A percentile compares a stretch with the other conserved stretches of the same genome.
Evolutionary conservation across 768 basidiomycete genomes (phyloP).

Genomic region (Suillus occidentalis): DNA sequence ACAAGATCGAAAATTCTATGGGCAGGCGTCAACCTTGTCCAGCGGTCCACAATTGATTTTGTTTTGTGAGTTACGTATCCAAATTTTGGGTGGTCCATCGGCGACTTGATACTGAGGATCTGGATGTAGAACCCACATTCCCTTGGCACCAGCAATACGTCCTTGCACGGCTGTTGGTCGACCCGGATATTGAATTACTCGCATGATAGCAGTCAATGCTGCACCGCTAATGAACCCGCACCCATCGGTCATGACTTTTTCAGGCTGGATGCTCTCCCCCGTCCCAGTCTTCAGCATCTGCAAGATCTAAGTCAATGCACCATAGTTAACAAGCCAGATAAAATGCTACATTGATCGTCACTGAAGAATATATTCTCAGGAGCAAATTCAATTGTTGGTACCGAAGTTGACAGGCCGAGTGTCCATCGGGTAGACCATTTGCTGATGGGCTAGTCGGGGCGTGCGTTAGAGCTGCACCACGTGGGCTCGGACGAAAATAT

Average conservation of each 20-base stretch:
- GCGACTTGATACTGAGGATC: slow-evolving; percentile 32
- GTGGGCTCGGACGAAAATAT: background rate
- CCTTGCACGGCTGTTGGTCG: slow-evolving; percentile 62
- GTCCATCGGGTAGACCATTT: slow-evolving; percentile 69
- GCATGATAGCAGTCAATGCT: slow-evolving; percentile 44
- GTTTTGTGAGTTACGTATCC: slow-evolving; percentile 61
- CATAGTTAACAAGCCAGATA: background rate
- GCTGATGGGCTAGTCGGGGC: slow-evolving; percentile 49
- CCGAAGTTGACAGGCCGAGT: slow-evolving; percentile 64
- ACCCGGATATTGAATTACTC: slow-evolving; percentile 28
- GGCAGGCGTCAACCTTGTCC: slow-evolving; percentile 29
- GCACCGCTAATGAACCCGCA: slow-evolving; percentile 67
- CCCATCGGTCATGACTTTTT: slow-evolving; percentile 66
- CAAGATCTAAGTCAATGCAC: background rate
- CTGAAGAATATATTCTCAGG: slow-evolving; percentile 51
- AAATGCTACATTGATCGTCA: slow-evolving; percentile 48
- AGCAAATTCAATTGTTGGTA: slow-evolving; percentile 56
- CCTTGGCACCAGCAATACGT: slow-evolving; percentile 59
- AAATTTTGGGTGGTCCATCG: slow-evolving; percentile 49
- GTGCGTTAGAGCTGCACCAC: slow-evolving; percentile 1
- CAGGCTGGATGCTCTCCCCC: slow-evolving; percentile 42
- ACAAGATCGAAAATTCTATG: slow-evolving; percentile 69
- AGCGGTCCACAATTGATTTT: slow-evolving; percentile 48
- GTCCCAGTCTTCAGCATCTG: slow-evolving; percentile 18
- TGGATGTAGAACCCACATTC: slow-evolving; percentile 59